Evolutionary conservation across 1,139 yeast genomes (phyloP).

Genomic region (Pichia sp.): DNA sequence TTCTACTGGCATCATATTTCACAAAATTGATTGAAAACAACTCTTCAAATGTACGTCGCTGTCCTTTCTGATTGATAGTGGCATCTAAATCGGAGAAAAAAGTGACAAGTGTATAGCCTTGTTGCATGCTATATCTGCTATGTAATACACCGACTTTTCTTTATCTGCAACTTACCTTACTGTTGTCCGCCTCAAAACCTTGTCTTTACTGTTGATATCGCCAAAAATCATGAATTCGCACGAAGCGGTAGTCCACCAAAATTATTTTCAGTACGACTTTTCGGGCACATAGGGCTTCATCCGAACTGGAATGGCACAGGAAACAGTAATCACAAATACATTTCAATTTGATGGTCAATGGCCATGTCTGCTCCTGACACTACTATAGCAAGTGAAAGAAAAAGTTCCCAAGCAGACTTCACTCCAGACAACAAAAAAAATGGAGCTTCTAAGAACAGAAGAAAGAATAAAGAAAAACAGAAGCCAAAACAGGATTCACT

Average conservation of each 20-base stretch:
- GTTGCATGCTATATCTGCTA: not conserved
- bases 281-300: not conserved
- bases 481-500: not conserved
- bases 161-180: too few species aligned
- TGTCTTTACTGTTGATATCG: too few species aligned
- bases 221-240: not conserved
- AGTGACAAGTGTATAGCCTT: slow-evolving; percentile 3
- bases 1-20: slow-evolving; percentile 10
- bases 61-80: slow-evolving; percentile 9
- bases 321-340: not conserved
- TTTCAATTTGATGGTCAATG: not conserved
- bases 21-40: slow-evolving; percentile 13
- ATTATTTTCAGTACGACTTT: not conserved
- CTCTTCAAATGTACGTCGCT: slow-evolving; percentile 16
- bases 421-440: not conserved
- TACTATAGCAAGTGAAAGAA: not conserved
- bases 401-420: not conserved
- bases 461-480: not conserved
- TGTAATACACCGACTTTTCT: not conserved
- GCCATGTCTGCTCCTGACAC: not conserved
- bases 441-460: not conserved
- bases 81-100: slow-evolving; percentile 10
- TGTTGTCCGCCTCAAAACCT: too few species aligned
- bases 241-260: not conserved
- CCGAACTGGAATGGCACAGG: not conserved